A percentile compares a stretch with the other conserved stretches of the same genome.
These are phyloP conservation scores for Penicillium fuscoglaucum DNA, from an alignment of 2,329 filamentous ascomycete species.

Conservation along the genomic window DNA sequence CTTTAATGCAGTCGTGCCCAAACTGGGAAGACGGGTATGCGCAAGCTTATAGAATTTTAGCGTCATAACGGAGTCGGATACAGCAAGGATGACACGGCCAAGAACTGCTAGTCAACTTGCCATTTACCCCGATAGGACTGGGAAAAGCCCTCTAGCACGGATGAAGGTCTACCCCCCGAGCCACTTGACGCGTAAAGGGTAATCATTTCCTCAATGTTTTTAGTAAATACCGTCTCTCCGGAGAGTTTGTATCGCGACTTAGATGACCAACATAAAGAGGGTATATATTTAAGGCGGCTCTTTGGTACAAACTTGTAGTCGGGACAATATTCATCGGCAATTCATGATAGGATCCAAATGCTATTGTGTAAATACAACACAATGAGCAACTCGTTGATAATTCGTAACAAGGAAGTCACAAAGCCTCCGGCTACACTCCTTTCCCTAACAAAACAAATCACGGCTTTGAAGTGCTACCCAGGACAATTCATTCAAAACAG, in stretches of 20 bases:
- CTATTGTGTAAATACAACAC: too few species aligned
- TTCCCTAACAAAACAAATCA: too few species aligned
- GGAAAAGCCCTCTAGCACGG: not conserved
- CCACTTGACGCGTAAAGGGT: not conserved
- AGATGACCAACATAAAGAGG: not conserved
- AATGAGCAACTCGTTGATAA: too few species aligned
- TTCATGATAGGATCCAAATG: too few species aligned
- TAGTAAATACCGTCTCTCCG: too few species aligned
- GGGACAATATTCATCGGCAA: too few species aligned
- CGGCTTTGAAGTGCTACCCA: too few species aligned
- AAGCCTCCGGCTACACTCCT: too few species aligned
- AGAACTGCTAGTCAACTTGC: not conserved
- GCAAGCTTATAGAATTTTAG: not conserved
- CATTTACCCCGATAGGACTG: not conserved
- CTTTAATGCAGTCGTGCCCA: slow-evolving; percentile 5
- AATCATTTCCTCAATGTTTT: too few species aligned
- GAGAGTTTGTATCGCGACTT: not conserved
- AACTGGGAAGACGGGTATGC: not conserved
- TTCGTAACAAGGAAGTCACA: too few species aligned
- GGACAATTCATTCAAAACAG: too few species aligned
- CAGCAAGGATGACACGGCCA: not conserved
- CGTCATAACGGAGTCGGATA: not conserved
- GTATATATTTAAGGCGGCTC: not conserved
- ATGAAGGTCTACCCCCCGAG: not conserved
- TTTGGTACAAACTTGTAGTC: not conserved